phyloP scores from a whole-genome alignment of 345 rosid species.

The Linum trigynum region DNA sequence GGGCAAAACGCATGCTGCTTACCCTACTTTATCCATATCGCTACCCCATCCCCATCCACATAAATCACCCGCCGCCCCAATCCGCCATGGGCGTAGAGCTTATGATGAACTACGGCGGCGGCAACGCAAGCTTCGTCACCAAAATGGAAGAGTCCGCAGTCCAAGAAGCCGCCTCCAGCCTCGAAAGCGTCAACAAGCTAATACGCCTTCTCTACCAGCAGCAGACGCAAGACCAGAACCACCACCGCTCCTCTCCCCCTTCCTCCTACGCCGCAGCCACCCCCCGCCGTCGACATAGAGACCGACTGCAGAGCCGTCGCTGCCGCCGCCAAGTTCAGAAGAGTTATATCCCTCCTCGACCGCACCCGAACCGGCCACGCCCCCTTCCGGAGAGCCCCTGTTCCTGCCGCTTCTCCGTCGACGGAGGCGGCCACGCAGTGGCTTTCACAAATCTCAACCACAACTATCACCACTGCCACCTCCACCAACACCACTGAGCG shows the following conservation, averaged over 20 bases:
- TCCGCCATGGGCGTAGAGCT: slow-evolving; percentile 23
- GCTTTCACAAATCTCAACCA: neutral
- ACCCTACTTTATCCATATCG: no score
- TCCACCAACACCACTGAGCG: no score
- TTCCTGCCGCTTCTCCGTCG: neutral
- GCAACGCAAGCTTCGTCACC: slow-evolving; percentile 6
- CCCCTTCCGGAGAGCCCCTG: slow-evolving; percentile 5
- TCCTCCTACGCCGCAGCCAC: no score
- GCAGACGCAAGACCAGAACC: slow-evolving; percentile 8
- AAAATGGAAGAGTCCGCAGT: slow-evolving; percentile 26
- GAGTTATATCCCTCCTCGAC: slow-evolving; percentile 13
- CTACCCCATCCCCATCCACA: no score
- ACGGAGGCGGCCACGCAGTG: no score
- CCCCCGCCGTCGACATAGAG: neutral
- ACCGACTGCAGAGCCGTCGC: slow-evolving; percentile 8
- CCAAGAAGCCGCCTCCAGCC: slow-evolving; percentile 27
- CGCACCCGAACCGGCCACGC: slow-evolving; percentile 12
- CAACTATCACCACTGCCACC: no score
- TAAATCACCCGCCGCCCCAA: no score
- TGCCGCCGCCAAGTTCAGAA: slow-evolving; percentile 12
- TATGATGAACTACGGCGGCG: no score
- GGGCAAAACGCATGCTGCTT: no score
- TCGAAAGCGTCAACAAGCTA: slow-evolving; percentile 22
- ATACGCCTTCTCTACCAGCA: slow-evolving; percentile 20
- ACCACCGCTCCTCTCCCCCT: slow-evolving; percentile 2